phyloP scores from a whole-genome alignment of 495 filamentous ascomycete genomes.

The Penicillium mononematosum region DNA sequence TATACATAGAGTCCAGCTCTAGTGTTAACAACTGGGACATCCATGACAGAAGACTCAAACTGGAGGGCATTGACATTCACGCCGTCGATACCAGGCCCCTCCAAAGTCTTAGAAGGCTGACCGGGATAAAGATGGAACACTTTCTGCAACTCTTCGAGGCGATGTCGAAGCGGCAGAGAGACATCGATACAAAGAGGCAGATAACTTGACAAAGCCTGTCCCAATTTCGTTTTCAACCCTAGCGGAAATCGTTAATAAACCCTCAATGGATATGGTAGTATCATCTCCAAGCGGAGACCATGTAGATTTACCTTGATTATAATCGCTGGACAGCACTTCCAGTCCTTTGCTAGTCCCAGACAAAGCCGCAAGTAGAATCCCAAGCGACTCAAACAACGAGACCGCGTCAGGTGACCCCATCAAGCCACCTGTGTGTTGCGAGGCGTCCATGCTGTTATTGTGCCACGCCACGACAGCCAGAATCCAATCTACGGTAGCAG shows the following conservation, averaged over 20 bases:
- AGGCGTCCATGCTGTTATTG: conserved; percentile 24
- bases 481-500: conserved; percentile 42
- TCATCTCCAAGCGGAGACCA: neutral
- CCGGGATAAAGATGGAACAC: conserved; percentile 45
- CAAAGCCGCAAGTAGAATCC: conserved; percentile 44
- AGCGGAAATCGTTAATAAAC: conserved; percentile 10
- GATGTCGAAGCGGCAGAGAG: conserved; percentile 40
- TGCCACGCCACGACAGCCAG: conserved; percentile 41
- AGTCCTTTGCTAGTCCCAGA: conserved; percentile 42
- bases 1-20: conserved; percentile 92
- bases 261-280: neutral
- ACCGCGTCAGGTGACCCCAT: conserved; percentile 43
- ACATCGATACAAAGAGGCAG: conserved; percentile 45
- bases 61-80: conserved; percentile 49
- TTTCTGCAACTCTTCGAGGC: conserved; percentile 46
- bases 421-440: conserved; percentile 34
- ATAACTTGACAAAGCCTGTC: conserved; percentile 43
- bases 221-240: conserved; percentile 42
- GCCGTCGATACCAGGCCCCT: conserved; percentile 38
- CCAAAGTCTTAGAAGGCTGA: conserved; percentile 36
- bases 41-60: conserved; percentile 57
- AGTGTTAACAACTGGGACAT: conserved; percentile 69
- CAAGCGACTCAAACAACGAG: conserved; percentile 45
- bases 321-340: conserved; percentile 37
- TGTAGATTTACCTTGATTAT: conserved; percentile 33